These are phyloP conservation scores for Geotrichum klebahnii DNA, from an alignment of 1,139 yeast species.

Conservation along the genomic window DNA sequence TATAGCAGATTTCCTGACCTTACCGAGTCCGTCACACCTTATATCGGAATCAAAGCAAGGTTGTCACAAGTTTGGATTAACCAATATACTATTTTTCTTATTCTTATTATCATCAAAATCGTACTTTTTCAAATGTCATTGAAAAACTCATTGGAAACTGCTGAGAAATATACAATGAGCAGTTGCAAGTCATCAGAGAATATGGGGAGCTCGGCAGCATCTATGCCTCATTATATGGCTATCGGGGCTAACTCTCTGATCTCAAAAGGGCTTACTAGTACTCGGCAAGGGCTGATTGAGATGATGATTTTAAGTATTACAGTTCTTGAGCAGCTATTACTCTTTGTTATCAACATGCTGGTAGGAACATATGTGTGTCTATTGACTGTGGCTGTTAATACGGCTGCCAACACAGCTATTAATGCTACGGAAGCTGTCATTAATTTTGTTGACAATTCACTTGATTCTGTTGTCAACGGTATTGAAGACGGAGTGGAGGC, in stretches of 20 bases:
- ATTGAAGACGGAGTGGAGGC: constrained; percentile 58
- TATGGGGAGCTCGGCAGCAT: constrained; percentile 44
- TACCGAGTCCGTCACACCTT: constrained; percentile 27
- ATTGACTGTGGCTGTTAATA: constrained; percentile 65
- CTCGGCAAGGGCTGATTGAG: constrained; percentile 46
- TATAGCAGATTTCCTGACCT: constrained; percentile 6
- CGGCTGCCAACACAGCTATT: constrained; percentile 67
- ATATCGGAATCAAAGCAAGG: constrained; percentile 36
- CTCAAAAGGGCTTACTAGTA: constrained; percentile 45
- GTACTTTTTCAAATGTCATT: constrained; percentile 33
- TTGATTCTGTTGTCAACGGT: constrained; percentile 52
- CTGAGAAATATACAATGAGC: constrained; percentile 29
- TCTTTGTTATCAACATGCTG: constrained; percentile 65
- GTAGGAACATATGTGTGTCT: constrained; percentile 86
- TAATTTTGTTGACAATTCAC: constrained; percentile 55
- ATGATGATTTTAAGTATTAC: constrained; percentile 47
- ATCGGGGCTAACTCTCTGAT: constrained; percentile 52
- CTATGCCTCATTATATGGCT: constrained; percentile 57
- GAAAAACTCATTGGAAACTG: constrained; percentile 29
- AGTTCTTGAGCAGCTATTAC: constrained; percentile 55
- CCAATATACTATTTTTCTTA: constrained; percentile 33
- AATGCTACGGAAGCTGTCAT: constrained; percentile 67
- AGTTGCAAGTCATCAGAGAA: constrained; percentile 48
- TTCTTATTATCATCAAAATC: constrained; percentile 38
- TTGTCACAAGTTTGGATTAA: constrained; percentile 38